Base-by-base conservation (phyloP, 2,329 filamentous ascomycete genomes). In the Spiromastix sp. region DNA sequence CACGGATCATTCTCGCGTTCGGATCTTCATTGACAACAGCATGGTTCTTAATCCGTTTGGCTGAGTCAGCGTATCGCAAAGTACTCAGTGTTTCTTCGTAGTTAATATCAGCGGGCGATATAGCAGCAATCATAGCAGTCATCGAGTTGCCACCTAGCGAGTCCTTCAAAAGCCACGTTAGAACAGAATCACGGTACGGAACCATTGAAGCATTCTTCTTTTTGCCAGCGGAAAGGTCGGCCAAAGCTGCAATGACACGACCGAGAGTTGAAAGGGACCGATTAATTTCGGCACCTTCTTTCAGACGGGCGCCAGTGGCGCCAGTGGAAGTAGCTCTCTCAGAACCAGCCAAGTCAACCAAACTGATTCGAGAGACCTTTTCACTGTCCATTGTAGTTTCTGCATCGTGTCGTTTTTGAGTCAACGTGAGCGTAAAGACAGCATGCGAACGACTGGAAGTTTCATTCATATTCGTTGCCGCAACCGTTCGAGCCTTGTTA, bases 391-490 rank as follows among this genome's bases (percentile, higher is more conserved):
- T 93, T 46, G 86, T 93, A 1, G 91, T 95, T 56, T 95, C 86
- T 2, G 74, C 67, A 55, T 98, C 91, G 54, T 82, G 81, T 41
- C 84, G 79, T 60, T 95, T 96, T 59, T 98, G 91, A 0, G 86
- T 94, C 30, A 98, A 68, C 52, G 89, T 96, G 36, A 98, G 69
- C 13, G 93, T 98, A 57, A 98, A 98, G 34, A 98, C 93, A 26
- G 91, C 91, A 60, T 98, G 91, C 56, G 89, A 96, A 68, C 91
- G 81, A 73, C 86, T 94, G 41, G 86, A 95, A 0, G 93, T 98
- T 62, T 96, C 91, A 69, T 98, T 98, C 91, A 98, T 98, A 72
- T 96, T 98, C 25, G 91, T 98, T 5, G 91, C 91, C 3, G 91
- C 91, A 25, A 98, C 91, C 0, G 91, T 98, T 68, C 91, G 75